Conservation (phyloP, 345 rosid genomes). For the Trapa bicornis region DNA sequence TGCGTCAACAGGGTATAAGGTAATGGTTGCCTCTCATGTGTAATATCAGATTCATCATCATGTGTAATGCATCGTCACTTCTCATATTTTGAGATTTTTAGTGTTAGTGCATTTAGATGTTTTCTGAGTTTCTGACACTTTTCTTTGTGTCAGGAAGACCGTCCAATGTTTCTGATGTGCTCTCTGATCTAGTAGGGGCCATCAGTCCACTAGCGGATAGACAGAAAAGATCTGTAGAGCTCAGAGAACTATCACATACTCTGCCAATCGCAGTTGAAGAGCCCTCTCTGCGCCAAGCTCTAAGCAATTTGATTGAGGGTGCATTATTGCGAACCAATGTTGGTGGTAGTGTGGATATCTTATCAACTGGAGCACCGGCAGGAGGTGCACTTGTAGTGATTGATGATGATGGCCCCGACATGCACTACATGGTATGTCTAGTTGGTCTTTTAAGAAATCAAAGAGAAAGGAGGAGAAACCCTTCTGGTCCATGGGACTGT, state of each 20-base stretch:
- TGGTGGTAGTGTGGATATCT: constrained; percentile 67
- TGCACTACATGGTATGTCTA: constrained; percentile 75
- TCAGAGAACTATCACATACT: constrained; percentile 37
- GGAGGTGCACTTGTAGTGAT: constrained; percentile 71
- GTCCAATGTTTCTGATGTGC: constrained; percentile 65
- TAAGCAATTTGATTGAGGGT: constrained; percentile 93
- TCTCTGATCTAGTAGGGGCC: constrained; percentile 63
- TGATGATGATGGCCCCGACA: constrained; percentile 89
- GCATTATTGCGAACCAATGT: constrained; percentile 76
- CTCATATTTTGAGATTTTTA: neutral
- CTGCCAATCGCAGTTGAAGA: constrained; percentile 78
- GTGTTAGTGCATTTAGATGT: neutral
- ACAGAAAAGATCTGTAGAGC: constrained; percentile 64
- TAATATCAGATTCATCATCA: neutral
- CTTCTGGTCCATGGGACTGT: too few species aligned
- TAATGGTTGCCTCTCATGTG: constrained; percentile 13
- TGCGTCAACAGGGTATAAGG: constrained; percentile 53
- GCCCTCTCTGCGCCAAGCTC: constrained; percentile 76
- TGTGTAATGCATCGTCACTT: neutral
- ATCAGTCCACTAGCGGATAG: constrained; percentile 64
- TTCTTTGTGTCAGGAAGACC: constrained; percentile 88
- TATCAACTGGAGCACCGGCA: constrained; percentile 63
- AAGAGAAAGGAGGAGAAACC: too few species aligned
- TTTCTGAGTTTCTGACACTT: constrained; percentile 32
- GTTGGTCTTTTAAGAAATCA: neutral